Evolutionary conservation across 1,284 basidiomycete species (phyloP), one percentile per base, ranked within the genome.

Genomic region (Moesziomyces globuligerus): DNA sequence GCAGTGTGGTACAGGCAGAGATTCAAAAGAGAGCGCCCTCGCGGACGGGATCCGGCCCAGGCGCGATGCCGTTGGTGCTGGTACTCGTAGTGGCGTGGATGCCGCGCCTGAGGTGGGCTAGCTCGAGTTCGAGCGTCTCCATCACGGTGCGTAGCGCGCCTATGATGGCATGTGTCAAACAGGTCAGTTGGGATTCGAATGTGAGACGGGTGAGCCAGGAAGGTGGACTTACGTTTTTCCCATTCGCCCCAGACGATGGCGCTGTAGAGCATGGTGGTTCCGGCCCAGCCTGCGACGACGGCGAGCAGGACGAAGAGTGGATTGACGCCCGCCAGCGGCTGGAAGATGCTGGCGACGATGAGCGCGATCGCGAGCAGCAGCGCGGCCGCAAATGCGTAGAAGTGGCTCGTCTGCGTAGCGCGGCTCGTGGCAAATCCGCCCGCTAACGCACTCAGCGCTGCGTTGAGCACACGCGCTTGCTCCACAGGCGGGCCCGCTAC

Each of bases 211-310:
- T 13, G 29, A 29, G 29, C 1, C 3, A 29, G 25, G 5, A 9
- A 7, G 25, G 7, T 10, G n/a, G 7, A 75, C 75, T 52, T 51
- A 75, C 79, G 71, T 48, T 80, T 78, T 32, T 80, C 75, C 80
- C 80, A 81, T 32, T 81, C 79, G 15, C 73, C 73, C 76, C 79
- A 79, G 0, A 81, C 58, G 10, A 81, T 47, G 5, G 67, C 76
- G 42, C 66, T 73, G 66, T 81, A 81, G 17, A 81, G 57, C 48
- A 78, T 68, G 5, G 80, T 81, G 2, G 78, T 81, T 1, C 76
- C 80, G 2, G 58, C 74, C 76, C 77, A 80, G 0, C 65, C 67
- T 1, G 65, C 57, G 2, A 72, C 66, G 4, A 80, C 54, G 10
- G 72, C 58, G 1, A 76, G 38, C 10, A 78, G 46, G 2, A 66